These are phyloP conservation scores for Cercospora brassicicola DNA, from an alignment of 2,329 filamentous ascomycete species.

Conservation along the genomic window DNA sequence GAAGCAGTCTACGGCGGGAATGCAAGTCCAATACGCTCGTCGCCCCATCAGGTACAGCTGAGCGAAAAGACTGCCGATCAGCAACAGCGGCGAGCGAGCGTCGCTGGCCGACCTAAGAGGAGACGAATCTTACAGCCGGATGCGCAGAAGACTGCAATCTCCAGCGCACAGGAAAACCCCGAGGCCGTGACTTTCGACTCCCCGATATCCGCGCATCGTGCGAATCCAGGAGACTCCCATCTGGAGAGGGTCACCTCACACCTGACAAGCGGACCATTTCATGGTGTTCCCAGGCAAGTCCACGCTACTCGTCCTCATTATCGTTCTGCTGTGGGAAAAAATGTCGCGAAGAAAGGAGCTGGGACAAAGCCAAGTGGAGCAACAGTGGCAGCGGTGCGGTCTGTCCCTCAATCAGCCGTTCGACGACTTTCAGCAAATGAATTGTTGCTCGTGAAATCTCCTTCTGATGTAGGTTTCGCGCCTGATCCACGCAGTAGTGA, in stretches of 20 bases:
- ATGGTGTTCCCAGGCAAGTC: not conserved
- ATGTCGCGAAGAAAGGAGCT: not conserved
- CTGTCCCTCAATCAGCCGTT: not conserved
- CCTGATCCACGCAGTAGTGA: conserved; percentile 13
- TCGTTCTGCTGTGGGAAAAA: not conserved
- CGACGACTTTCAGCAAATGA: conserved; percentile 24
- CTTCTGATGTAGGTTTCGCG: not conserved
- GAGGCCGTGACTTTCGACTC: not conserved
- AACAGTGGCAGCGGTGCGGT: not conserved
- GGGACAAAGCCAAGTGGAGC: not conserved
- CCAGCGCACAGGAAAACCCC: not conserved
- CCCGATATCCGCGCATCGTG: not conserved
- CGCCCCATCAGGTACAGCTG: not conserved
- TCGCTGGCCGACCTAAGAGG: not conserved
- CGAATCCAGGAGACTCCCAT: not conserved
- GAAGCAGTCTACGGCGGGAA: conserved; percentile 22
- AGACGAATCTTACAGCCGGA: not conserved
- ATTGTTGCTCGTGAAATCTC: conserved; percentile 23
- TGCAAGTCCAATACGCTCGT: conserved; percentile 18
- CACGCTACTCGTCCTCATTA: not conserved
- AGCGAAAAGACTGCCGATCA: not conserved
- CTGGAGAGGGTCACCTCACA: not conserved
- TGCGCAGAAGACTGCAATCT: not conserved
- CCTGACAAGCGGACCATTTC: too few species aligned
- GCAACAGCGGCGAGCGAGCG: not conserved